Evolutionary conservation across 2,329 filamentous ascomycete species (phyloP).

Genomic region (Talaromyces sp.): DNA sequence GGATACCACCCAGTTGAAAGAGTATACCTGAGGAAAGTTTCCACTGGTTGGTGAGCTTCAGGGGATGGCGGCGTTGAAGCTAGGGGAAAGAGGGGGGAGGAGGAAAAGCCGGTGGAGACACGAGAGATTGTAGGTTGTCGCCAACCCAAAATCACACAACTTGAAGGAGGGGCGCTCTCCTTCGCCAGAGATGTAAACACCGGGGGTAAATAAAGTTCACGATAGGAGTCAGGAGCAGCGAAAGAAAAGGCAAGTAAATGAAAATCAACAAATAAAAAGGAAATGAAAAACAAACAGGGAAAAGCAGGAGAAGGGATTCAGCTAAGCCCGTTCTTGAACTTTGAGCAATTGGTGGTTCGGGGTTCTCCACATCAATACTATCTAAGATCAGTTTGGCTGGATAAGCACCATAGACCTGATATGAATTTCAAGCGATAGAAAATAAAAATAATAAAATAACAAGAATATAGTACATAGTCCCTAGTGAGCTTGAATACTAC

Average conservation of each 20-base stretch:
- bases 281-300: not conserved
- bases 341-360: no score
- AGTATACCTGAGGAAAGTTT: slow-evolving; percentile 4
- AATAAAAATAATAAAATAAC: no score
- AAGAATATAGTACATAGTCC: no score
- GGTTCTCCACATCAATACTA: no score
- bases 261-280: not conserved
- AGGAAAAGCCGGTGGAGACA: slow-evolving; percentile 19
- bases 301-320: not conserved
- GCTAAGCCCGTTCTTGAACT: not conserved
- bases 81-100: slow-evolving; percentile 20
- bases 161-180: not conserved
- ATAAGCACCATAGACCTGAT: no score
- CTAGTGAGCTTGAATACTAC: no score
- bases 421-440: no score
- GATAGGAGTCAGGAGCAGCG: no score
- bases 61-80: slow-evolving; percentile 19
- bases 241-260: not conserved
- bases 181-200: not conserved
- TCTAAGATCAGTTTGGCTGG: no score
- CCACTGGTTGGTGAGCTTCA: slow-evolving; percentile 18
- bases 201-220: not conserved
- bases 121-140: slow-evolving; percentile 13
- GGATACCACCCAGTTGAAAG: not conserved
- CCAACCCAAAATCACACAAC: slow-evolving; percentile 3